A percentile compares a stretch with the other conserved stretches of the same genome.
Conservation (phyloP, 305 asterid genomes). For the Fraxinus angustifolia region DNA sequence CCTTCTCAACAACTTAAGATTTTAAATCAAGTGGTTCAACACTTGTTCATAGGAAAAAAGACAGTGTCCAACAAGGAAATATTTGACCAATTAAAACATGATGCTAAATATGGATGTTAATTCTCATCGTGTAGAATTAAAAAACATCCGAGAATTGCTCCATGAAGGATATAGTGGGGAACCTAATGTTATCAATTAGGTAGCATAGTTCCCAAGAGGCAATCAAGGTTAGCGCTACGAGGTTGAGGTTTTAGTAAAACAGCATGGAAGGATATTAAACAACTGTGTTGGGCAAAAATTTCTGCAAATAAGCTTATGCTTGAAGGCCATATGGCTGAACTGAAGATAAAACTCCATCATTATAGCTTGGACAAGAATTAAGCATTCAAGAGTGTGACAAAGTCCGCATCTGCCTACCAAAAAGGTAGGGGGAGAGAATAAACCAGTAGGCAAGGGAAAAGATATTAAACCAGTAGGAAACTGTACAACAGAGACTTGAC, state of each 20-base stretch:
- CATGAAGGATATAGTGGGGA: background rate
- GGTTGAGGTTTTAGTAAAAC: background rate
- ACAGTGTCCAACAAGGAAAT: background rate
- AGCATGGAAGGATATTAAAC: background rate
- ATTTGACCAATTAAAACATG: background rate
- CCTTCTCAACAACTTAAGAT: background rate
- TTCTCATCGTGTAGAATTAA: background rate
- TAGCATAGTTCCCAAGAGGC: background rate
- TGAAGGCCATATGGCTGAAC: background rate
- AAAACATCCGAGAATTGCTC: background rate
- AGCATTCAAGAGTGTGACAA: background rate
- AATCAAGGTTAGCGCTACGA: background rate
- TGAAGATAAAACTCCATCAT: background rate
- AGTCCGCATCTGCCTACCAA: constrained; percentile 13
- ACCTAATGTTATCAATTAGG: background rate
- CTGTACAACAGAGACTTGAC: constrained; percentile 11
- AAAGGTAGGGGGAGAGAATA: background rate
- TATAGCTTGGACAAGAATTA: background rate
- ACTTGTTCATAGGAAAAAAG: background rate
- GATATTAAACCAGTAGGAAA: constrained; percentile 13
- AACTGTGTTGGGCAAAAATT: background rate
- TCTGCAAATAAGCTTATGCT: background rate
- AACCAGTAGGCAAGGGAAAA: background rate
- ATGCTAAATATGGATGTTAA: background rate
- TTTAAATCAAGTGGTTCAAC: background rate